Evolutionary conservation across 1,139 yeast genomes (phyloP).

Genomic region (Pichia kudriavzevii): DNA sequence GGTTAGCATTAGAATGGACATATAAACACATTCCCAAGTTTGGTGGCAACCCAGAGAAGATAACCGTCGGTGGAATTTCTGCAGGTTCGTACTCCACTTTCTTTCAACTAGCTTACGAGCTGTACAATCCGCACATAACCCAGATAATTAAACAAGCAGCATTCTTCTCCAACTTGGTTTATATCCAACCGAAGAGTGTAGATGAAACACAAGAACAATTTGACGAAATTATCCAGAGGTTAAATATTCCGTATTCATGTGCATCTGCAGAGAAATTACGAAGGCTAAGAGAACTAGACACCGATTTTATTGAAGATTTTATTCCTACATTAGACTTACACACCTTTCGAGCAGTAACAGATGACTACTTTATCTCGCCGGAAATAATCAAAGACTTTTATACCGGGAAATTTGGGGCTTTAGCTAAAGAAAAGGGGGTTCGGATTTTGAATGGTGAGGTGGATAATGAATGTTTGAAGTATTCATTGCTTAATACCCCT

Average conservation of each 20-base stretch:
- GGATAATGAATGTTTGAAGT: constrained; percentile 30
- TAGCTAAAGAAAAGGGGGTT: constrained; percentile 21
- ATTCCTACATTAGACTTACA: constrained; percentile 29
- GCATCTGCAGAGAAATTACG: constrained; percentile 15
- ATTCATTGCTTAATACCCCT: constrained; percentile 32
- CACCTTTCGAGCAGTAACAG: constrained; percentile 36
- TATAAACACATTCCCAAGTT: constrained; percentile 28
- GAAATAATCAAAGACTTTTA: constrained; percentile 28
- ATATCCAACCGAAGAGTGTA: constrained; percentile 32
- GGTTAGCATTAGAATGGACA: constrained; percentile 35
- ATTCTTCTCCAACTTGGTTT: constrained; percentile 31
- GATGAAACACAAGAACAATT: constrained; percentile 32
- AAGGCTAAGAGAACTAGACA: constrained; percentile 14
- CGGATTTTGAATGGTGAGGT: constrained; percentile 34
- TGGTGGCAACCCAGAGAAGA: constrained; percentile 29
- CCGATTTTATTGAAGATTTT: constrained; percentile 24
- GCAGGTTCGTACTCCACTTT: constrained; percentile 32
- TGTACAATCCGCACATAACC: constrained; percentile 29
- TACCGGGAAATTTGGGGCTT: constrained; percentile 30
- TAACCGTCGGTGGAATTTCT: constrained; percentile 28
- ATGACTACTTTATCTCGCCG: constrained; percentile 29
- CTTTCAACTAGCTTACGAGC: constrained; percentile 33
- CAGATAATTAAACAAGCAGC: constrained; percentile 33
- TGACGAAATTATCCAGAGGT: constrained; percentile 27
- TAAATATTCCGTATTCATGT: constrained; percentile 13